Evolutionary conservation across 2,329 filamentous ascomycete species (phyloP).

Genomic region (Aspergillus alliaceus): DNA sequence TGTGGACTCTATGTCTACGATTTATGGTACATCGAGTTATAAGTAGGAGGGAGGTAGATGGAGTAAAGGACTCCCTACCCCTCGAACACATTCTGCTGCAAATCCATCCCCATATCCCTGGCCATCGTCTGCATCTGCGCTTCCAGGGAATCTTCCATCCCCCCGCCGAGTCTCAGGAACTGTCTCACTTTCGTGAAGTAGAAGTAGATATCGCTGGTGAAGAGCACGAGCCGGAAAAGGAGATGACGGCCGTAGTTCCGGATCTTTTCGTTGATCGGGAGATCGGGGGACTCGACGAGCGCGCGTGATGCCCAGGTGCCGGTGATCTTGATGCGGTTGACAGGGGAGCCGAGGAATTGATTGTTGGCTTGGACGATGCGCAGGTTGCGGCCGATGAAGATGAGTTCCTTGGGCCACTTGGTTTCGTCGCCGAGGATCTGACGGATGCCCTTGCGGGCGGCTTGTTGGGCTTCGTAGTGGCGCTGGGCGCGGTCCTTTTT

Average conservation of each 20-base stretch:
- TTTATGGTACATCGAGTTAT: constrained; percentile 3
- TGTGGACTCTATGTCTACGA: neutral
- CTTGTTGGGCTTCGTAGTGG: constrained; percentile 78
- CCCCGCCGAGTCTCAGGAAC: constrained; percentile 70
- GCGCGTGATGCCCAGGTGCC: constrained; percentile 85
- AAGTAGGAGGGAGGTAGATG: neutral
- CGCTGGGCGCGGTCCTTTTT: constrained; percentile 57
- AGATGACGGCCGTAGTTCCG: constrained; percentile 73
- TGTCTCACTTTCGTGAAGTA: constrained; percentile 78
- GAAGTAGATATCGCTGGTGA: constrained; percentile 77
- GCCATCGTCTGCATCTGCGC: constrained; percentile 82
- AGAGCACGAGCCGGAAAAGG: constrained; percentile 76
- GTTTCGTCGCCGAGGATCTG: constrained; percentile 80
- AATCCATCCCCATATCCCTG: constrained; percentile 85
- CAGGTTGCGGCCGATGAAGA: constrained; percentile 90
- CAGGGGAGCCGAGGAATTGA: constrained; percentile 82
- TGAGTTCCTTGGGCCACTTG: constrained; percentile 85
- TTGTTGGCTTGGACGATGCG: constrained; percentile 93
- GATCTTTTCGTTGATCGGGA: constrained; percentile 63
- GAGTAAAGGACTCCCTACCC: constrained; percentile 54
- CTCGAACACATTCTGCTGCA: constrained; percentile 86
- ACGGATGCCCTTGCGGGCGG: constrained; percentile 70
- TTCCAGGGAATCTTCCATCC: constrained; percentile 95
- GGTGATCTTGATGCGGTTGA: constrained; percentile 91
- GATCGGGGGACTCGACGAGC: constrained; percentile 70